Base-by-base conservation (phyloP, 1,139 yeast genomes). In the Hyphopichia fennica region DNA sequence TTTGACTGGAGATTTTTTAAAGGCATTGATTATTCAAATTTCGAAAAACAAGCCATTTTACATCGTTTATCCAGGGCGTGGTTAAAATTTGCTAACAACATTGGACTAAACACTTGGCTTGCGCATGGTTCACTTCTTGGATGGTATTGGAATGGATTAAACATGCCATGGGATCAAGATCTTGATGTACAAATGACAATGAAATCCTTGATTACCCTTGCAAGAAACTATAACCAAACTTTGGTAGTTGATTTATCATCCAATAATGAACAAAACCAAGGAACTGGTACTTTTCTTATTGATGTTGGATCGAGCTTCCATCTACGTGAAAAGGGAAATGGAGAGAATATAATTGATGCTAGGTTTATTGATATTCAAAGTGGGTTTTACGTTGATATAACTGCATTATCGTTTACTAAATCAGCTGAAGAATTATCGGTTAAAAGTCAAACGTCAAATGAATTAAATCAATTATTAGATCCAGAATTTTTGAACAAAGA, bases 151-250 rank as follows among this genome's bases (percentile, higher is more conserved):
- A 81, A 81, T 53, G 85, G 85, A 0, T 54, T 77, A 52, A 72
- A 66, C 14, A 58, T 81, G 53, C 85, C 86, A 0, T 82, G 86
- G 84, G 87, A 82, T 56, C 70, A 71, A 40, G 87, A 81, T 53
- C 53, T 81, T 33, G 87, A 82, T 54, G 81, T 80, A 10, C 79
- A 79, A 46, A 67, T 81, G 45, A 68, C 84, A 0, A 60, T 71
- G 46, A 54, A 55, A 2, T 70, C 81, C 3, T 56, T 80, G 40
- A 53, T 65, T 41, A 50, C 53, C 39, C 52, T 80, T 37, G 72
- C 77, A 1, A 55, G 67, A 44, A 57, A 64, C 30, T 72, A 64
- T 47, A 79, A 81, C 50, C 75, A 74, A 40, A 66, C 80, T 0
- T 41, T 81, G 25, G 69, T 81, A 8, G 59, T 78, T 14, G 84